These are phyloP conservation scores for Crotalaria pallida DNA, from an alignment of 306 rosid species.

Conservation along the genomic window DNA sequence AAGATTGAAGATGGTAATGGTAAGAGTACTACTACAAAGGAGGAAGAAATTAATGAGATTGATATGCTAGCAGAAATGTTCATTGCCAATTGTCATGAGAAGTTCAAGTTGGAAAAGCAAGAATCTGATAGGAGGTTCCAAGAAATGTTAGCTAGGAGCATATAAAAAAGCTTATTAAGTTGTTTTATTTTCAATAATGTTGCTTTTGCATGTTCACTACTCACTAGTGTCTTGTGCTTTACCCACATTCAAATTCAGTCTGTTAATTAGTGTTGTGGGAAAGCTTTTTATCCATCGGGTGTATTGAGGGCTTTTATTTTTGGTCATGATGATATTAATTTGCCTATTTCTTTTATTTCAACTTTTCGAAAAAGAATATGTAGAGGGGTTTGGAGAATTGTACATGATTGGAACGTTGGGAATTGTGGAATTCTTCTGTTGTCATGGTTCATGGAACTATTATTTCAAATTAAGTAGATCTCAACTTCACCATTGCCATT, in stretches of 20 bases:
- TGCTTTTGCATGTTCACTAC: neutral
- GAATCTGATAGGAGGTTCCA: conserved; percentile 82
- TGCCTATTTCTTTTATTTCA: conserved; percentile 19
- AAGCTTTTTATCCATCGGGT: conserved; percentile 15
- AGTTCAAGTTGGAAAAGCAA: conserved; percentile 87
- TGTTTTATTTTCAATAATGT: neutral
- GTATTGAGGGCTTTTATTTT: conserved; percentile 29
- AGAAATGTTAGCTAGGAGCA: conserved; percentile 80
- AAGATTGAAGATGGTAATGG: conserved; percentile 17
- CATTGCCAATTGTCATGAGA: conserved; percentile 79
- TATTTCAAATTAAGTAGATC: conserved; percentile 14
- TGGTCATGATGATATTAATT: neutral
- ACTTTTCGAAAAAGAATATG: conserved; percentile 20
- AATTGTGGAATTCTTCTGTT: conserved; percentile 49
- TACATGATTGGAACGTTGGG: conserved; percentile 37
- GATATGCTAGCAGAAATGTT: conserved; percentile 80
- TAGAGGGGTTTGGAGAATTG: conserved; percentile 36
- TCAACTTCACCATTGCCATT: neutral
- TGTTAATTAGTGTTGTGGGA: conserved; percentile 20
- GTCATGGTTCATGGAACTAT: conserved; percentile 2
- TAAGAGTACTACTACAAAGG: too few species aligned
- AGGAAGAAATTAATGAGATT: conserved; percentile 51
- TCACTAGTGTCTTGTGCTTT: conserved; percentile 3
- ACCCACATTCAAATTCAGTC: conserved; percentile 18
- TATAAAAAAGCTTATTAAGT: conserved; percentile 13